A percentile compares a stretch with the other conserved stretches of the same genome.
Conservation (phyloP, 2,329 filamentous ascomycete genomes). For the Pseudopyricularia javanii region DNA sequence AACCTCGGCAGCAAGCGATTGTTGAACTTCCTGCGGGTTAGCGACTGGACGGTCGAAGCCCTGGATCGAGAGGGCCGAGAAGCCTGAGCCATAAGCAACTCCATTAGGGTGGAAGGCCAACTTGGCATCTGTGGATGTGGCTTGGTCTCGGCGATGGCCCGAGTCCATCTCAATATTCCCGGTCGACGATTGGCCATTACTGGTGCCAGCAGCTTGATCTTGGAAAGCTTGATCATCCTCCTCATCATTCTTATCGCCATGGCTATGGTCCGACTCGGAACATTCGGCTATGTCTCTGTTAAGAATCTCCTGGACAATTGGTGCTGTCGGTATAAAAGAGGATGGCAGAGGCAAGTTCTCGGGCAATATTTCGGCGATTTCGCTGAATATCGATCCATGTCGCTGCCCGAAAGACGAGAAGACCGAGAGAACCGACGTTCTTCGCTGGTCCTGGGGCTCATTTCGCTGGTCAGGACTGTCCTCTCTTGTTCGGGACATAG, state of each 20-base stretch:
- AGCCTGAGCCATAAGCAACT: slow-evolving; percentile 11
- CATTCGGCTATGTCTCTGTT: slow-evolving; percentile 11
- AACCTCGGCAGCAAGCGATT: slow-evolving; percentile 10
- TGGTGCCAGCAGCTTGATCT: not conserved
- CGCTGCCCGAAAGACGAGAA: not conserved
- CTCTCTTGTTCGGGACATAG: not conserved
- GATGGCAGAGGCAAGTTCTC: slow-evolving; percentile 5
- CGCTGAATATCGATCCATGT: not conserved
- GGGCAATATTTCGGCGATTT: slow-evolving; percentile 7
- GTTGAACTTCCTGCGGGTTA: slow-evolving; percentile 11
- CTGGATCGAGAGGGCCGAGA: slow-evolving; percentile 9
- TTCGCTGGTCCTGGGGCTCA: not conserved
- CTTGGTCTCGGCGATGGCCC: not conserved
- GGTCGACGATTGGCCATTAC: not conserved
- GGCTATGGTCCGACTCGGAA: slow-evolving; percentile 6
- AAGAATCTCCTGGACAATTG: slow-evolving; percentile 10
- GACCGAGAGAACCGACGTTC: not conserved
- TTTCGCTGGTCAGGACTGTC: not conserved
- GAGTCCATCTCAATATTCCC: not conserved
- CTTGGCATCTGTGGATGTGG: not conserved
- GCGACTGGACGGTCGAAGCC: slow-evolving; percentile 11
- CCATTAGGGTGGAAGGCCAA: slow-evolving; percentile 13
- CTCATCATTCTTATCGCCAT: not conserved
- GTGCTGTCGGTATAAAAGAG: slow-evolving; percentile 9
- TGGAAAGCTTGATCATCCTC: not conserved